Base-by-base conservation (phyloP, 106 monocot genomes). In the Narthecium ossifragum region DNA sequence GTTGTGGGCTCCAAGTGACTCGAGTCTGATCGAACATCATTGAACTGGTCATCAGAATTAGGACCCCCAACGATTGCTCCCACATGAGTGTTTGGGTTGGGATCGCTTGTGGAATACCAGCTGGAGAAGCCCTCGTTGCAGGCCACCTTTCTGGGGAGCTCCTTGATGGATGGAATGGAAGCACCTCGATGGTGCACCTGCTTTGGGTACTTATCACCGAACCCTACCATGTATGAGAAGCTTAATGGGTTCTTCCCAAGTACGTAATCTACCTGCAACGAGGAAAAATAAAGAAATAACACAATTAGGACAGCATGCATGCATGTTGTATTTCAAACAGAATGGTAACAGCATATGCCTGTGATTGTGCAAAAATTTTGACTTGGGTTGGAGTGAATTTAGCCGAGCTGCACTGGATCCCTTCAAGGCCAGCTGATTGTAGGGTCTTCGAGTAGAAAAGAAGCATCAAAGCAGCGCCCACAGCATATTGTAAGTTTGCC, bases 41-140 rank as follows among this genome's bases (percentile, higher is more conserved):
- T 40, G 65, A 75, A 84, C 29, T 47, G 60, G 48, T 84, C 84
- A 27, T 59, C 46, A 5, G 66, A 68, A 43, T 75, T 75, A 1
- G 78, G 84, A 38, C 84, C 84, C 14, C 84, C 79, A 2, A 84
- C 84, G 2, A 84, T 53, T 1, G 84, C 84, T 24, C 84, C 84
- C 0, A 73, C 46, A 39, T 75, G 75, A 4, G 32, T 48, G 64
- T 79, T 85, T 1, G 79, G 72, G 37, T 85, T 85, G 3, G 75
- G 61, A 9, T 61, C 46, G 46, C 12, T 30, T 1, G 67, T 55
- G 0, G 39, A 7, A 14, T 29, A 75, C 67, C 75, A 84, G 22
- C 34, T 46, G 11, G 78, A 67, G 50, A 56, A 73, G 15, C 75
- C 79, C 8, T 75, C 71, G 1, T 51, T 53, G 68, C 84, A 84